Evolutionary conservation across 2,329 filamentous ascomycete species (phyloP).

Genomic region (Calonectria pteridis): DNA sequence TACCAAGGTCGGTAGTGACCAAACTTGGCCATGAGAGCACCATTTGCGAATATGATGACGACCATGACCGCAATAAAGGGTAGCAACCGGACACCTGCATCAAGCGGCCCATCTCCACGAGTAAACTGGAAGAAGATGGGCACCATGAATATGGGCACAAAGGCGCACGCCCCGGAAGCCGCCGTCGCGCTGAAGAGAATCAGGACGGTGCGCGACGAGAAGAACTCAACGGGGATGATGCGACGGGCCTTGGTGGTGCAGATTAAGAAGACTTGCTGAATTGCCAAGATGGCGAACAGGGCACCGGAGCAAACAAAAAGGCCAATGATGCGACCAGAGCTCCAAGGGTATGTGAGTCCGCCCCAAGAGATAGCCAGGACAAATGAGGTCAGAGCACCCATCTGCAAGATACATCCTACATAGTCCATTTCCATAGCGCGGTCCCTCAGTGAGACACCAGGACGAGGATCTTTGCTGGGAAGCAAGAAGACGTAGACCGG

Average conservation of each 20-base stretch:
- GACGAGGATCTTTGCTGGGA: background rate
- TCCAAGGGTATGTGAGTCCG: background rate
- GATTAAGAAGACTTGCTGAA: background rate
- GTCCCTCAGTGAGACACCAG: background rate
- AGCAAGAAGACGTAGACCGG: background rate
- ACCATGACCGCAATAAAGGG: background rate
- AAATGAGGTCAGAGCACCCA: background rate
- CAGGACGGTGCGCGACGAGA: background rate
- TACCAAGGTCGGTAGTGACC: background rate
- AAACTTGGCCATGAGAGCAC: background rate
- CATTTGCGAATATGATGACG: background rate
- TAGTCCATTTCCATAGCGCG: background rate
- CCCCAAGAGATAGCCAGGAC: background rate
- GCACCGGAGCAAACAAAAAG: background rate
- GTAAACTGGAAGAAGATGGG: background rate
- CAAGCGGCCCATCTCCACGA: background rate
- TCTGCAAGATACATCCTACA: background rate
- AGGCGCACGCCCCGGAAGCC: background rate
- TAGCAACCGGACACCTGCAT: background rate
- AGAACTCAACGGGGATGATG: background rate
- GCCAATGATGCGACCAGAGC: background rate
- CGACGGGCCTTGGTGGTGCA: background rate
- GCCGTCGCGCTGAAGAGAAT: background rate
- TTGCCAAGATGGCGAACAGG: background rate
- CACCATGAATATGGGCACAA: constrained; percentile 1